Conservation (phyloP, 129 eudicot genomes). For the Scalesia atractyloides region DNA sequence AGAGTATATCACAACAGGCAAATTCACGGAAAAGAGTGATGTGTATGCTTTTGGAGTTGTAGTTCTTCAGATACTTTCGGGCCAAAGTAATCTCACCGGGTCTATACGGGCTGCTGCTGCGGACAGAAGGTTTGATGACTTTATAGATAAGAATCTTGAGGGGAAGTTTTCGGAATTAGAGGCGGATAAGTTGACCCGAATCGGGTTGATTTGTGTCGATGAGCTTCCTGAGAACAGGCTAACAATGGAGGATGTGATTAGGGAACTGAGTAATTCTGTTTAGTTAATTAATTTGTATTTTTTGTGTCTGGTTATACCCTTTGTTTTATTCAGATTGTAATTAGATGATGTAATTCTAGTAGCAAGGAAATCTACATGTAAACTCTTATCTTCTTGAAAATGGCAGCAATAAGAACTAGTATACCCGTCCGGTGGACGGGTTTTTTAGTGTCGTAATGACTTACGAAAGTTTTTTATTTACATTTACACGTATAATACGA, state of each 20-base stretch:
- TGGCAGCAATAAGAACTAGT: too few relatives aligned
- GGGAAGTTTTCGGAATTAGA: slow-evolving; percentile 52
- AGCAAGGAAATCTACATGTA: neutral
- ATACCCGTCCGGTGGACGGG: too few relatives aligned
- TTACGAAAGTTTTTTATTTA: too few relatives aligned
- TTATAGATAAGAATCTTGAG: slow-evolving; percentile 58
- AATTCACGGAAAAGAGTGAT: slow-evolving; percentile 92
- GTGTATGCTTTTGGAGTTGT: slow-evolving; percentile 90
- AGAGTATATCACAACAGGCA: slow-evolving; percentile 85
- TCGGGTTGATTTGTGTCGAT: slow-evolving; percentile 56
- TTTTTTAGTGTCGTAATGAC: too few relatives aligned
- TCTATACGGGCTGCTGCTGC: slow-evolving; percentile 57
- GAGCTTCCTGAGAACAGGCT: slow-evolving; percentile 76
- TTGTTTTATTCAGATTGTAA: slow-evolving; percentile 32
- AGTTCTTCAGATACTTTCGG: slow-evolving; percentile 74
- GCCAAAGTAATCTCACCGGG: slow-evolving; percentile 52
- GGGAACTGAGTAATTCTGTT: slow-evolving; percentile 34
- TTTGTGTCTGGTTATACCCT: neutral
- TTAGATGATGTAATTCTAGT: neutral
- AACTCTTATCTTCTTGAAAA: neutral
- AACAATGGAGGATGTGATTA: slow-evolving; percentile 56
- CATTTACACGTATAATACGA: too few relatives aligned
- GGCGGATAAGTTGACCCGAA: slow-evolving; percentile 48
- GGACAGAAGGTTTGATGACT: slow-evolving; percentile 42
- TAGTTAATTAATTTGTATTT: slow-evolving; percentile 2